These are phyloP conservation scores for Coprinopsis marcescibilis DNA, from an alignment of 768 basidiomycete species.

Conservation along the genomic window DNA sequence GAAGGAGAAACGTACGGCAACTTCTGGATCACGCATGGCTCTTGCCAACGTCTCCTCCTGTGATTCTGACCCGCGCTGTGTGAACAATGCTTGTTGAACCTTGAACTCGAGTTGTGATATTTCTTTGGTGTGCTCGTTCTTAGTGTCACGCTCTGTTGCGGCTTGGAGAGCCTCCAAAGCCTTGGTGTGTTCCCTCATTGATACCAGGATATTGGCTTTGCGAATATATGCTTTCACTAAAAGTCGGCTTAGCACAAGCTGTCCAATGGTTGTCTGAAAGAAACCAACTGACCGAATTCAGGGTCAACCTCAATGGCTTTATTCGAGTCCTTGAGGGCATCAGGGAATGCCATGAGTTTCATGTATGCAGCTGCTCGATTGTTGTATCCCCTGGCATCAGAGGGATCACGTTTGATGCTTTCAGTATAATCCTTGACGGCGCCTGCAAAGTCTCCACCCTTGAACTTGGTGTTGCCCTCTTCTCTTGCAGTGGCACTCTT, in stretches of 20 bases:
- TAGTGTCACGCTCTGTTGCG: slow-evolving; percentile 73
- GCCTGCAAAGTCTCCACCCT: slow-evolving; percentile 83
- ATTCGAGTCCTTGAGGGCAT: slow-evolving; percentile 94
- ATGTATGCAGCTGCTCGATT: slow-evolving; percentile 98
- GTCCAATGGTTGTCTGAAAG: background rate
- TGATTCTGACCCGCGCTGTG: slow-evolving; percentile 75
- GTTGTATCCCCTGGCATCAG: slow-evolving; percentile 90
- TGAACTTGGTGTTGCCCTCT: slow-evolving; percentile 91
- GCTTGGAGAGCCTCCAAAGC: slow-evolving; percentile 79
- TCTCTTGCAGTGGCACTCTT: slow-evolving; percentile 79
- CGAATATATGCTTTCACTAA: slow-evolving; percentile 93
- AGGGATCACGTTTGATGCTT: slow-evolving; percentile 92
- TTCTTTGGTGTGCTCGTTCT: slow-evolving; percentile 77
- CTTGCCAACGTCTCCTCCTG: slow-evolving; percentile 91
- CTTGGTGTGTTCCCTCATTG: slow-evolving; percentile 89
- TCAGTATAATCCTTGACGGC: slow-evolving; percentile 93
- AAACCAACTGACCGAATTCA: slow-evolving; percentile 54
- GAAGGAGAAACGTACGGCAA: slow-evolving; percentile 71
- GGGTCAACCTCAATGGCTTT: slow-evolving; percentile 91
- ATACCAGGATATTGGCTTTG: slow-evolving; percentile 77
- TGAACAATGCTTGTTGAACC: slow-evolving; percentile 71
- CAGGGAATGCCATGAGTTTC: slow-evolving; percentile 89
- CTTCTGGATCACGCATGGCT: slow-evolving; percentile 97
- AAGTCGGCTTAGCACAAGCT: background rate
- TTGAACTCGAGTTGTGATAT: slow-evolving; percentile 79